These are phyloP conservation scores for Piloderma croceum DNA, from an alignment of 768 basidiomycete genomes.

Conservation along the genomic window DNA sequence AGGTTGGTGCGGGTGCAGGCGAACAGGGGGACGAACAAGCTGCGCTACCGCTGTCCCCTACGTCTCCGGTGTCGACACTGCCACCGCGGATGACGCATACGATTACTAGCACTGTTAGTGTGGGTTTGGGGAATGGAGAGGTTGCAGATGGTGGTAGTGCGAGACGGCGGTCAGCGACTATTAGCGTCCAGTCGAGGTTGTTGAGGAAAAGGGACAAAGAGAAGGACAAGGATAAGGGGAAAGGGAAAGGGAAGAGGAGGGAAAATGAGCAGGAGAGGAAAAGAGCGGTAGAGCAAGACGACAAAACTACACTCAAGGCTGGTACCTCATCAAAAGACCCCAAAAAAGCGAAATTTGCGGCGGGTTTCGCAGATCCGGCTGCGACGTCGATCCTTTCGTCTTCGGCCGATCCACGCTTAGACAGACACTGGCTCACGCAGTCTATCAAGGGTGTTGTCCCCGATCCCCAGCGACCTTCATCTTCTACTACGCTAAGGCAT, in stretches of 20 bases:
- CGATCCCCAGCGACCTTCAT: neutral
- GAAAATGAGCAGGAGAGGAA: slow-evolving; percentile 5
- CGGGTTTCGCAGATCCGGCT: no score
- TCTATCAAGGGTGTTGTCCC: neutral
- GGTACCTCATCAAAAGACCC: no score
- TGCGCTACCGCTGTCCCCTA: no score
- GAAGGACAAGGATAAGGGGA: slow-evolving; percentile 25
- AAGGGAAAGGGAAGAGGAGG: slow-evolving; percentile 36
- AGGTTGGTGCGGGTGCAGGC: no score
- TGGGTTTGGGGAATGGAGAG: neutral
- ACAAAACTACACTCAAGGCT: no score
- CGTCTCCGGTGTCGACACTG: neutral
- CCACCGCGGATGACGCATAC: neutral
- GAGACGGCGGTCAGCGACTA: neutral
- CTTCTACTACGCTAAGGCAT: neutral
- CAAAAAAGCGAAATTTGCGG: no score
- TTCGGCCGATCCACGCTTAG: neutral
- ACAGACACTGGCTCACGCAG: neutral
- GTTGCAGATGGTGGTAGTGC: neutral
- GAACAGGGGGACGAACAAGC: no score
- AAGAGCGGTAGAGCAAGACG: neutral
- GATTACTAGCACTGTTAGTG: neutral
- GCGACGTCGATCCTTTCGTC: neutral
- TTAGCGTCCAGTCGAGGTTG: neutral
- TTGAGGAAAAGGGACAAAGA: slow-evolving; percentile 24